Conservation (phyloP, 345 rosid species). For the Lepidium sativum region DNA sequence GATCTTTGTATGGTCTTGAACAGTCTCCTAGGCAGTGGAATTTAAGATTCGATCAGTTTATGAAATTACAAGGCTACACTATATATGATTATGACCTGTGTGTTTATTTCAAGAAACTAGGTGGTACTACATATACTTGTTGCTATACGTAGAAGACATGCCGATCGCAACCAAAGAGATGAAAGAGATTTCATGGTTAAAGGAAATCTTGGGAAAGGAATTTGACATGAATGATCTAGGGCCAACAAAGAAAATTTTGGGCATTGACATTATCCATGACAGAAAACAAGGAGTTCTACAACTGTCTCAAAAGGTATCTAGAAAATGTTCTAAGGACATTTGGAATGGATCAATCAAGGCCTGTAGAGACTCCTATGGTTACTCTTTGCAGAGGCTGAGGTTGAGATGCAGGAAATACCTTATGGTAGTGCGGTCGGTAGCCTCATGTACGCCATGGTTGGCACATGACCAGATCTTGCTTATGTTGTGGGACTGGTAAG, state of each 20-base stretch:
- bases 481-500: no score
- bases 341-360: no score
- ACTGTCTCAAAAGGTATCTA: no score
- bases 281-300: background rate
- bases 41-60: background rate
- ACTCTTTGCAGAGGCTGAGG: no score
- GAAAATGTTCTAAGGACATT: no score
- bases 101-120: background rate
- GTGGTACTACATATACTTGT: background rate
- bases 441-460: no score
- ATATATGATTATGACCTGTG: background rate
- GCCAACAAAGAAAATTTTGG: background rate
- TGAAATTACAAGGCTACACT: background rate
- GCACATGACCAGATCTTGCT: no score
- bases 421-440: no score
- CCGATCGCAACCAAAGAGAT: background rate
- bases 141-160: background rate
- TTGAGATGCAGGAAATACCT: no score
- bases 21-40: background rate
- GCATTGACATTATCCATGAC: background rate
- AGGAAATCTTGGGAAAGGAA: background rate
- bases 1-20: background rate
- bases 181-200: no score
- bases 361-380: no score
- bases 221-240: conserved; percentile 1